Evolutionary conservation across 192 early-diverging fungal genomes (phyloP).

Genomic region (Lobosporangium transversale): DNA sequence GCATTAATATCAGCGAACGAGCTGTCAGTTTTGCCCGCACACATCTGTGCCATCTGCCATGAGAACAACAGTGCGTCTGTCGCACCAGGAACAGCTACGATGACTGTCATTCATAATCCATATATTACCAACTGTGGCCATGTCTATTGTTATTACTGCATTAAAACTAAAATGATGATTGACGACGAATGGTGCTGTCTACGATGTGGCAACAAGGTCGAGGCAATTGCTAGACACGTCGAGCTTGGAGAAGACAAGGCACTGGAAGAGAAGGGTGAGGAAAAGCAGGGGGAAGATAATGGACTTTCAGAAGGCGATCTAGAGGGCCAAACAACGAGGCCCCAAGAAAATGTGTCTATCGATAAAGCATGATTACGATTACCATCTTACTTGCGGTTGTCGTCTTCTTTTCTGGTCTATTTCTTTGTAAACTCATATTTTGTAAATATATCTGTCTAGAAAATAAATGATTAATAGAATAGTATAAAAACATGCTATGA

Average conservation of each 20-base stretch:
- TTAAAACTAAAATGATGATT: constrained; percentile 78
- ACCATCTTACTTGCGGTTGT: too few species aligned
- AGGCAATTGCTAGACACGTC: constrained; percentile 60
- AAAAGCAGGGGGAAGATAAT: neutral
- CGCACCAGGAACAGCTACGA: constrained; percentile 44
- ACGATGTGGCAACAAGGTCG: constrained; percentile 78
- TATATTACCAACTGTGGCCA: constrained; percentile 88
- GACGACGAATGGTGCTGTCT: constrained; percentile 81
- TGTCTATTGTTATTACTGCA: constrained; percentile 91
- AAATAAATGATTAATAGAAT: too few species aligned
- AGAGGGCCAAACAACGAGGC: too few species aligned
- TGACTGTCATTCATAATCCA: constrained; percentile 67
- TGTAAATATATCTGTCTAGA: too few species aligned
- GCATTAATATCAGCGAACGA: constrained; percentile 55
- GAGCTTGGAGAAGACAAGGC: constrained; percentile 57
- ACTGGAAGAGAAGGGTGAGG: constrained; percentile 36
- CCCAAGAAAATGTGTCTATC: too few species aligned
- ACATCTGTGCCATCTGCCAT: constrained; percentile 85
- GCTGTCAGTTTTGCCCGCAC: constrained; percentile 64
- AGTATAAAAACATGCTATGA: too few species aligned
- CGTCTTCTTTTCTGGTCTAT: too few species aligned
- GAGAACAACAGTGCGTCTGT: constrained; percentile 53
- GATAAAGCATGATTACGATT: too few species aligned
- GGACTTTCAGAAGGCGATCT: too few species aligned
- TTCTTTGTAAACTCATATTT: too few species aligned